These are phyloP conservation scores for Cladophialophora exuberans DNA, from an alignment of 2,329 filamentous ascomycete species.

Conservation along the genomic window DNA sequence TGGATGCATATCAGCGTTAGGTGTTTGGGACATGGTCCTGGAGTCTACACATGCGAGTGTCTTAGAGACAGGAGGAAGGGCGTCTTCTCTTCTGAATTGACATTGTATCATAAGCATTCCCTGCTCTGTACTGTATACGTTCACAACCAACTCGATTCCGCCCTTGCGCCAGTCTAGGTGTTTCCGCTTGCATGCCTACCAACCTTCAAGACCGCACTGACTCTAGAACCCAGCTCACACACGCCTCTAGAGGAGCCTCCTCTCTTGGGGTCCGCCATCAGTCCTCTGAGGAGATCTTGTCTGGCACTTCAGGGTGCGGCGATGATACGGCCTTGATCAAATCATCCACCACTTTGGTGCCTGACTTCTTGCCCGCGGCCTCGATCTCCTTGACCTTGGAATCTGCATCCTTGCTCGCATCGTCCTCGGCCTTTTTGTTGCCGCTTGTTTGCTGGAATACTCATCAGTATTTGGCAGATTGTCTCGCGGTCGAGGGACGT, in stretches of 20 bases:
- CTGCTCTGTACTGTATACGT: background rate
- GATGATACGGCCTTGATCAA: constrained; percentile 84
- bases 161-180: constrained; percentile 2
- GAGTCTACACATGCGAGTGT: no score
- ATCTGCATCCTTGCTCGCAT: constrained; percentile 80
- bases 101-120: constrained; percentile 1
- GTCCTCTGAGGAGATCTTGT: constrained; percentile 36
- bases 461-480: background rate
- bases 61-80: background rate
- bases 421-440: constrained; percentile 79
- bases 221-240: background rate
- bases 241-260: background rate
- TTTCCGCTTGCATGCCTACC: background rate
- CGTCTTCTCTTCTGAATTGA: no score
- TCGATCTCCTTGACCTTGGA: constrained; percentile 81
- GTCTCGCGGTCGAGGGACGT: background rate
- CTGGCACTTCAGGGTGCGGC: constrained; percentile 72
- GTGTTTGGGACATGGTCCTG: no score
- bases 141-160: background rate
- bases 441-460: constrained; percentile 78
- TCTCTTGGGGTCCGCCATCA: constrained; percentile 7
- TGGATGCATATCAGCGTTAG: no score
- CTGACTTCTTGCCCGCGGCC: constrained; percentile 75
- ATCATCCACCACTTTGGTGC: constrained; percentile 78
- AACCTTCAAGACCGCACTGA: no score